Base-by-base conservation (phyloP, 2,329 filamentous ascomycete genomes). In the Xylariomycetidae sp. region DNA sequence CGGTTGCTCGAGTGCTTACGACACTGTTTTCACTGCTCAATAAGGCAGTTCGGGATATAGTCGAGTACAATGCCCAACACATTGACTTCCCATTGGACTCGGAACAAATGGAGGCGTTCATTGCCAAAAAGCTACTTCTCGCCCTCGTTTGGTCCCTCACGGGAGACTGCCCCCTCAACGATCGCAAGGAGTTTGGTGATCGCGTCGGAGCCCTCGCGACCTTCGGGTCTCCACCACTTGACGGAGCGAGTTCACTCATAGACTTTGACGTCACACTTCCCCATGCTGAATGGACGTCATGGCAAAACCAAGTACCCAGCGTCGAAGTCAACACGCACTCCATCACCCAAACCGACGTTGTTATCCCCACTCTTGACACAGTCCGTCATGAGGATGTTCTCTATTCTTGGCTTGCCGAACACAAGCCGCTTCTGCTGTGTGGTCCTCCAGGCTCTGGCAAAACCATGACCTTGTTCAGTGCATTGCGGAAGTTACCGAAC, bases 401-500 rank as follows among this genome's bases (percentile, higher is more conserved):
- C 12, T 98, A 98, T 67, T 98, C 93, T 4, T 98, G 92, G 92
- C 77, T 99, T 27, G 92, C 93, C 12, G 92, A 99, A 59, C 92
- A 99, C 59, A 98, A 98, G 66, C 92, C 93, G 10, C 71, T 99
- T 13, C 70, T 99, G 32, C 82, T 99, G 12, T 99, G 92, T 58
- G 93, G 92, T 60, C 93, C 92, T 56, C 92, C 92, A 38, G 92
- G 92, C 67, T 98, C 92, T 32, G 92, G 92, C 71, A 99, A 99
- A 69, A 99, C 92, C 4, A 99, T 99, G 92, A 99, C 92, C 9
- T 70, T 99, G 10, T 99, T 99, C 68, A 95, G 90, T 57, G 92
- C 92, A 20, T 76, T 99, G 34, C 82, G 92, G 44, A 98, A 98
- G 63, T 70, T 98, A 37, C 90, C 90, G 4, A 95, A 95, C 57